These are phyloP conservation scores for Cystobasidium sp. DNA, from an alignment of 1,284 basidiomycete species.

Conservation along the genomic window DNA sequence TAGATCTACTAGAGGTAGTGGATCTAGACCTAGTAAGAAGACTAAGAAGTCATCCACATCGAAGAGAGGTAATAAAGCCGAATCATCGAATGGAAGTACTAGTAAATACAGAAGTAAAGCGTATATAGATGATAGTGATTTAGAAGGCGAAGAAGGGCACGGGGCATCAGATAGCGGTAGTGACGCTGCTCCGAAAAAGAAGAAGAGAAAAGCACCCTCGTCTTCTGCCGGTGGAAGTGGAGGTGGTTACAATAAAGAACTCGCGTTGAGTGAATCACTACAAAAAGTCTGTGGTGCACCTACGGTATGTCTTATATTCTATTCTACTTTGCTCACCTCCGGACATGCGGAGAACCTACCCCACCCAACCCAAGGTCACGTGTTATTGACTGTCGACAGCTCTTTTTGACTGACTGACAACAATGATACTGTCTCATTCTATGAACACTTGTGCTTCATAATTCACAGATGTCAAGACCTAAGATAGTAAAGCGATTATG, in stretches of 20 bases:
- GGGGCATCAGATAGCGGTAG: constrained; percentile 8
- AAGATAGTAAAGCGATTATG: constrained; percentile 40
- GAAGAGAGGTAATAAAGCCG: constrained; percentile 3
- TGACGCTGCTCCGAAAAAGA: constrained; percentile 36
- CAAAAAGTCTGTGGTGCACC: constrained; percentile 34
- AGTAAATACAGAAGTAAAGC: constrained; percentile 35
- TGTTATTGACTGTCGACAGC: background rate
- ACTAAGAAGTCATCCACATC: constrained; percentile 4
- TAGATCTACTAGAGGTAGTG: constrained; percentile 37
- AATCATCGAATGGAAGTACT: constrained; percentile 9
- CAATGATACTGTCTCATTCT: background rate
- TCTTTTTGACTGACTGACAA: background rate
- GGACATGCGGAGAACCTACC: constrained; percentile 1
- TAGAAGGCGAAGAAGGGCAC: constrained; percentile 25
- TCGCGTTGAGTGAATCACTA: constrained; percentile 33
- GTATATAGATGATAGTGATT: constrained; percentile 34
- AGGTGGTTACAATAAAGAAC: constrained; percentile 41
- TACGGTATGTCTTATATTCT: constrained; percentile 24
- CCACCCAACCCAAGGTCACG: background rate
- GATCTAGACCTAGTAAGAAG: constrained; percentile 15
- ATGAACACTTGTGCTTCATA: background rate
- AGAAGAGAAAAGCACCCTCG: constrained; percentile 19
- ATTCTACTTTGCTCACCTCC: background rate
- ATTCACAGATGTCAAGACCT: constrained; percentile 34
- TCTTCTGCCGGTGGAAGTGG: constrained; percentile 20